These are phyloP conservation scores for Tolypocladium sp. DNA, from an alignment of 2,329 filamentous ascomycete genomes.

Conservation along the genomic window DNA sequence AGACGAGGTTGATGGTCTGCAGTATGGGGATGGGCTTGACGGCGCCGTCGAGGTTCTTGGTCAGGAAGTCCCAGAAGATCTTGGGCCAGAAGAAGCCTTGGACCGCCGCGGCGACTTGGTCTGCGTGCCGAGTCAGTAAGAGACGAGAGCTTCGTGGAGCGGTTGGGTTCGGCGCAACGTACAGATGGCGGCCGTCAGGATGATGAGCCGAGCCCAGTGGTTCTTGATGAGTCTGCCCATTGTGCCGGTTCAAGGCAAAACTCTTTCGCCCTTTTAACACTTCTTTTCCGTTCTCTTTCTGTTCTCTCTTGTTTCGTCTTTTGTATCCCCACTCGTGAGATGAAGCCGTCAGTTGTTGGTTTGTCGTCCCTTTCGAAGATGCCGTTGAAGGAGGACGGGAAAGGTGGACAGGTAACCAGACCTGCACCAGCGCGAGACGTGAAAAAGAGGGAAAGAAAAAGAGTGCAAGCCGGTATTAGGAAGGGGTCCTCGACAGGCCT, in stretches of 20 bases:
- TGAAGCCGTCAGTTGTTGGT: background rate
- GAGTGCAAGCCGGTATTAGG: slow-evolving; percentile 20
- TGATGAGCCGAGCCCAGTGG: slow-evolving; percentile 93
- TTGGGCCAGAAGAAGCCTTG: slow-evolving; percentile 97
- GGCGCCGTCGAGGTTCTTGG: slow-evolving; percentile 76
- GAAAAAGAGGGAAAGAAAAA: slow-evolving; percentile 37
- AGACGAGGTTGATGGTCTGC: slow-evolving; percentile 80
- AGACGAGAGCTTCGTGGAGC: background rate
- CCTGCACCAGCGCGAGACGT: slow-evolving; percentile 30
- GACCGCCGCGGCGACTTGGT: slow-evolving; percentile 77
- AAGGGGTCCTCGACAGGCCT: slow-evolving; percentile 5
- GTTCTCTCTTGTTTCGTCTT: background rate
- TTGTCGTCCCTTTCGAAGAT: background rate
- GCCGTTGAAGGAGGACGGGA: background rate
- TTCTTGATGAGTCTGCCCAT: slow-evolving; percentile 99
- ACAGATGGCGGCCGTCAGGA: slow-evolving; percentile 77
- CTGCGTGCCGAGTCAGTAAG: slow-evolving; percentile 32
- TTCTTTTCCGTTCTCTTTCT: slow-evolving; percentile 4
- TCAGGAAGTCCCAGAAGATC: slow-evolving; percentile 95
- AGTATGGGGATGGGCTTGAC: slow-evolving; percentile 83
- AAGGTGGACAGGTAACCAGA: slow-evolving; percentile 40
- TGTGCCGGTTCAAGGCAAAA: slow-evolving; percentile 13
- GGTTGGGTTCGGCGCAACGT: slow-evolving; percentile 21
- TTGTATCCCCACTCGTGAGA: background rate
- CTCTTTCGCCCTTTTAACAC: background rate